These are phyloP conservation scores for Cercospora canescens DNA, from an alignment of 2,329 filamentous ascomycete genomes.

Conservation along the genomic window DNA sequence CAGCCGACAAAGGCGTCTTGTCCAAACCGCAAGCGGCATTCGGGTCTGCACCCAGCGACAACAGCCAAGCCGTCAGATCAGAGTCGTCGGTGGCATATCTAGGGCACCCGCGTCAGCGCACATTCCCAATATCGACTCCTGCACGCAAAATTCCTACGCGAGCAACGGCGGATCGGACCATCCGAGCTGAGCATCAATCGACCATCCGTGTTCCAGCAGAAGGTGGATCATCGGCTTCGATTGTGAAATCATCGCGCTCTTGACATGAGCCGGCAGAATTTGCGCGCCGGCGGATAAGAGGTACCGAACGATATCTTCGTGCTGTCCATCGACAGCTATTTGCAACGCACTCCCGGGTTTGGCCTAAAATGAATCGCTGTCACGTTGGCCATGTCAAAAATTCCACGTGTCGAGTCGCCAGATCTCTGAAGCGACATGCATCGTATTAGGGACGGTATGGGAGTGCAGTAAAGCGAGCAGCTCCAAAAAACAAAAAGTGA, in stretches of 20 bases:
- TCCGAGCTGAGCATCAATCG: conserved; percentile 7
- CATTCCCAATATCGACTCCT: not conserved
- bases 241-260: not conserved
- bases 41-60: not conserved
- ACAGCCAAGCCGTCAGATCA: conserved; percentile 1
- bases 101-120: not conserved
- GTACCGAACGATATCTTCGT: conserved; percentile 4
- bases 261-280: conserved; percentile 1
- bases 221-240: conserved; percentile 2
- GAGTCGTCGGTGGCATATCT: conserved; percentile 5
- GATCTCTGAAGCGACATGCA: too few relatives aligned
- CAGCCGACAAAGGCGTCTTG: conserved; percentile 9
- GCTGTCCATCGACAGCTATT: conserved; percentile 5
- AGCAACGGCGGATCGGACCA: conserved; percentile 8
- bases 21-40: not conserved
- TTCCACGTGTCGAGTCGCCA: too few relatives aligned
- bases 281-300: conserved; percentile 6
- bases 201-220: conserved; percentile 5
- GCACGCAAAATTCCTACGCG: not conserved
- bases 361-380: not conserved
- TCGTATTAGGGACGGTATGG: too few relatives aligned
- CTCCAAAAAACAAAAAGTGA: too few relatives aligned
- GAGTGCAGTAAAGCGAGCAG: too few relatives aligned
- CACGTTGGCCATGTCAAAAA: too few relatives aligned
- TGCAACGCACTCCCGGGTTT: conserved; percentile 8